Evolutionary conservation across 352 stramenopile genomes (phyloP), one percentile per base, ranked within the genome.

Genomic region (Pythium aristosporum): DNA sequence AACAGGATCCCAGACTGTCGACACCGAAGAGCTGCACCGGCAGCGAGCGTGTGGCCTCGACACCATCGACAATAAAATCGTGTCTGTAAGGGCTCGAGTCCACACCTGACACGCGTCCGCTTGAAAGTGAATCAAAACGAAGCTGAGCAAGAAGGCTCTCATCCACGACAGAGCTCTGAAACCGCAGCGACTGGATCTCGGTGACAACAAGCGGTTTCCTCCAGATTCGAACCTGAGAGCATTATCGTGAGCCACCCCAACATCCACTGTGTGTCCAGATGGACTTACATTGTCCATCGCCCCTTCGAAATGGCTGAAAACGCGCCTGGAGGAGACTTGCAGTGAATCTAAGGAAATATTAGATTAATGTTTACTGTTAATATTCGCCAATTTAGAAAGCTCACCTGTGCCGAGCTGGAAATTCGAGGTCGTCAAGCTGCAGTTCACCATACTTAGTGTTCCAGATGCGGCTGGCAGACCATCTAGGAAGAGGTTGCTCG

Each of bases 321-420:
- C 55, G 28, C n/a, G 71, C 74, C 15, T 39, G 44, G 21, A 62
- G 18, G n/a, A 42, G 36, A 55, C 25, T 46, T 57, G 39, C 18
- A 62, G 37, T 23, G 55, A 30, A 30, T 59, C 57, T 59, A 16
- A 42, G 21, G n/a, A 55, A 4, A 58, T 0, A 20, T 12, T 42
- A 18, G 25, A 25, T 61, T 7, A 36, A 20, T 5, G 7, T 34
- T 34, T 1, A 11, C 25, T n/a, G 6, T 16, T 20, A n/a, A 10
- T 34, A n/a, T n/a, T 52, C 7, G 16, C 18, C 11, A 21, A 16
- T 48, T 48, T 3, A 15, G n/a, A 7, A 12, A n/a, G 49, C 54
- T 13, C 73, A 86, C 79, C 63, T 72, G 70, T 59, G 52, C 79
- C 79, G 49, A 87, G 64, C 58, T 87, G 79, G 5, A 87, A 61